phyloP scores from a whole-genome alignment of 306 rosid genomes.

The Crotalaria pallida region DNA sequence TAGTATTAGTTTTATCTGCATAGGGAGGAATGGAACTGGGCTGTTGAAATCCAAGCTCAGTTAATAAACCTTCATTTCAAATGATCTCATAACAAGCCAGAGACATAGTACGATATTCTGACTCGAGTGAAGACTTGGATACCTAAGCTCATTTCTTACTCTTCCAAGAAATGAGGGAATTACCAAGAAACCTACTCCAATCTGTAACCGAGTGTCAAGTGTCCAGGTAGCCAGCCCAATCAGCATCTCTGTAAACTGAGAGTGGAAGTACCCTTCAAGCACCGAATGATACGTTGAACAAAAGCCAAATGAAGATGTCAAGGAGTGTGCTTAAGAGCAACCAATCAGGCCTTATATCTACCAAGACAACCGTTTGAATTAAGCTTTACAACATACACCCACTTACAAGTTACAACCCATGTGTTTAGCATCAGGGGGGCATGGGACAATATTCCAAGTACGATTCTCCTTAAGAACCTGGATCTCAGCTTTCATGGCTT shows the following conservation, averaged over 20 bases:
- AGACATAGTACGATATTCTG: not conserved
- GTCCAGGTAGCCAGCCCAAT: not conserved
- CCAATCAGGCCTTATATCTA: too few species aligned
- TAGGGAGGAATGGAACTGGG: not conserved
- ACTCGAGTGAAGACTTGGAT: not conserved
- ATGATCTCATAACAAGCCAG: not conserved
- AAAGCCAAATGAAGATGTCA: not conserved
- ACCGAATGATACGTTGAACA: not conserved
- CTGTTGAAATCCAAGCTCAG: not conserved
- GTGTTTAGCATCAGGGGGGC: too few species aligned
- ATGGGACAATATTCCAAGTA: too few species aligned
- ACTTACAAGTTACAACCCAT: too few species aligned
- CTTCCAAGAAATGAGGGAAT: not conserved
- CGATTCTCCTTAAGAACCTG: too few species aligned
- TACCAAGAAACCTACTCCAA: not conserved
- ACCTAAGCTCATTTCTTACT: not conserved
- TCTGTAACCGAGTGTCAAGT: not conserved
- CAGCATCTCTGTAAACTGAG: not conserved
- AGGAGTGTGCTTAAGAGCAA: too few species aligned
- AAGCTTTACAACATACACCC: too few species aligned
- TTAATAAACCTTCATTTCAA: not conserved
- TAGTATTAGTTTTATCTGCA: not conserved
- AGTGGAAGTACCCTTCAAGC: not conserved
- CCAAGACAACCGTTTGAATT: too few species aligned
- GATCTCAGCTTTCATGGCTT: too few species aligned